Evolutionary conservation across 1,284 basidiomycete genomes (phyloP), one percentile per base, ranked within the genome.

Genomic region (Earliella scabrosa): DNA sequence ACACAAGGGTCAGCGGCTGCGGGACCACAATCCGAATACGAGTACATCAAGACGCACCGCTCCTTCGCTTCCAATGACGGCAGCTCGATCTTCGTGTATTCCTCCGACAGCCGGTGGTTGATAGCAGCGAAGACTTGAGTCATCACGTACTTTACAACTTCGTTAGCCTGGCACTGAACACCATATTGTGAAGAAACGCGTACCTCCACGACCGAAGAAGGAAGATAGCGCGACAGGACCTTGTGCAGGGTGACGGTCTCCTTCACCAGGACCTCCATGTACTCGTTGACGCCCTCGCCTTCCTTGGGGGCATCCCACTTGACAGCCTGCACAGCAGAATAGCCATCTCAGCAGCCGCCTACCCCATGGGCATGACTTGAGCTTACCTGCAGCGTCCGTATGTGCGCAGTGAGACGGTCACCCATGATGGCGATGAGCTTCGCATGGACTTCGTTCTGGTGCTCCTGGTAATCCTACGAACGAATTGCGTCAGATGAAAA

Each of bases 371-470:
- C n/a, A n/a, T n/a, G 51, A 39, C 27, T 36, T 35, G 45, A 21
- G 68, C 82, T 68, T 69, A 88, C 88, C 75, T 88, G 87, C 52
- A 96, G 77, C 24, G 87, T 78, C 68, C 86, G 88, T 70, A 93
- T 89, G 72, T 99, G 97, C 1, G 92, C 88, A 59, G 81, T 87
- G 45, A 99, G 78, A 48, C 97, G 85, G 75, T 99, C 97, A 50
- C 95, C 90, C 97, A 99, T 99, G 74, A 99, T 99, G 34, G 95
- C 92, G 48, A 99, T 91, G 50, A 99, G 82, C 77, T 99, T 99
- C 52, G 93, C 85, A 72, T 99, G 96, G 51, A 99, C 98, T 78
- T 99, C 97, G 71, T 96, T 94, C 75, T 99, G 97, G 74, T 99
- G 97, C 73, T 99, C 97, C 81, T 98, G 95, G 71, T 93, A 98